Conservation (phyloP, 2,329 filamentous ascomycete genomes). For the Cladosporium sp. region DNA sequence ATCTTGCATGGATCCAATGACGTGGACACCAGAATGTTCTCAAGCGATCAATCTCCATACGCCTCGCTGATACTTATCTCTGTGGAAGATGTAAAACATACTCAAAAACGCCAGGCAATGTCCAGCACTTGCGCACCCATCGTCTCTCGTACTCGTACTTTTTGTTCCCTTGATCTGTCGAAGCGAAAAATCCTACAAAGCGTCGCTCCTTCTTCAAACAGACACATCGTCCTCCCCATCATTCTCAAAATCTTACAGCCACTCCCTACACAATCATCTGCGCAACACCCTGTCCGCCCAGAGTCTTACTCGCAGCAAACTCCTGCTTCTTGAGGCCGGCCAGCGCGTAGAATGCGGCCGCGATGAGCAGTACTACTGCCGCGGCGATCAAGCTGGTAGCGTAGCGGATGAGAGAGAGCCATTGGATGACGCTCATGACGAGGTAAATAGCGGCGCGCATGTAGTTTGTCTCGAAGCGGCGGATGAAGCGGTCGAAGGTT, state of each 20-base stretch:
- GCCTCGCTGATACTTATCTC: neutral
- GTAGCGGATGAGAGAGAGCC: constrained; percentile 65
- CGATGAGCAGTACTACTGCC: constrained; percentile 73
- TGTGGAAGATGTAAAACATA: neutral
- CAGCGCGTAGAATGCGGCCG: constrained; percentile 73
- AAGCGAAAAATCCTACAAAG: neutral
- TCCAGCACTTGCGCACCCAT: constrained; percentile 4
- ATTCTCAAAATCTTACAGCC: neutral
- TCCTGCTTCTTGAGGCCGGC: constrained; percentile 78
- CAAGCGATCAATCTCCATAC: neutral
- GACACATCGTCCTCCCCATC: neutral
- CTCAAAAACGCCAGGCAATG: constrained; percentile 6
- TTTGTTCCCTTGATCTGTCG: neutral
- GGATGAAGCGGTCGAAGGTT: constrained; percentile 83
- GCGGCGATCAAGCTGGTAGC: constrained; percentile 77
- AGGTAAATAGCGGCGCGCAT: constrained; percentile 87
- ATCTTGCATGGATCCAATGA: too few relatives aligned
- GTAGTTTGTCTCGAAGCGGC: constrained; percentile 91
- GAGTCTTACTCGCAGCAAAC: constrained; percentile 90
- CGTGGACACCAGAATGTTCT: neutral
- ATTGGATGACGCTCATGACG: constrained; percentile 77
- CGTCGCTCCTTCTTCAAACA: neutral
- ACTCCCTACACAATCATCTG: constrained; percentile 86
- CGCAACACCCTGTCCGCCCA: constrained; percentile 87
- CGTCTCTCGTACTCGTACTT: neutral